phyloP scores from a whole-genome alignment of 2,329 filamentous ascomycete genomes.

The Ceratocystis alfenasii region DNA sequence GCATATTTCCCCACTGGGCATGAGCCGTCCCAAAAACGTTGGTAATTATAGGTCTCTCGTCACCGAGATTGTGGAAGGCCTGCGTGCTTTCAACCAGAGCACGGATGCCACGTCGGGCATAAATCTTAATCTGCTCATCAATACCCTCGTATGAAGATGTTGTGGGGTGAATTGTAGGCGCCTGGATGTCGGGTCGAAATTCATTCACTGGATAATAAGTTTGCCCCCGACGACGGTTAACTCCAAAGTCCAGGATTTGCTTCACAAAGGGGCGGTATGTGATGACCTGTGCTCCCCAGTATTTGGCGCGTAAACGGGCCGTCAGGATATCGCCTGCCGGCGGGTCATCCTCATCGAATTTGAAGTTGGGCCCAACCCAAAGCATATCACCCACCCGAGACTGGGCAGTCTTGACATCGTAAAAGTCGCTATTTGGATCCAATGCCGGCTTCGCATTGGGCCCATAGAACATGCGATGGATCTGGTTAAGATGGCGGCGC shows the following conservation, averaged over 20 bases:
- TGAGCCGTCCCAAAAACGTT: conserved; percentile 93
- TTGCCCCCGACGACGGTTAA: conserved; percentile 29
- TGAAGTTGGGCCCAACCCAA: conserved; percentile 40
- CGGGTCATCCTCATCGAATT: conserved; percentile 53
- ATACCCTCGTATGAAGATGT: conserved; percentile 33
- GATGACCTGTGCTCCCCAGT: conserved; percentile 84
- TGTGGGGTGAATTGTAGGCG: conserved; percentile 30
- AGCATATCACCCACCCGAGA: conserved; percentile 28
- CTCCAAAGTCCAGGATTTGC: conserved; percentile 42
- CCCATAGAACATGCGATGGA: conserved; percentile 47
- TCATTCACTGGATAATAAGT: conserved; percentile 29
- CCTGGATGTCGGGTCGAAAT: conserved; percentile 31
- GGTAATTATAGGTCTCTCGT: conserved; percentile 70
- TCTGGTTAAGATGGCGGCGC: conserved; percentile 51
- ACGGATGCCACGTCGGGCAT: conserved; percentile 52
- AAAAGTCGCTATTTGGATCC: conserved; percentile 28
- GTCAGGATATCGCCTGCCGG: conserved; percentile 66
- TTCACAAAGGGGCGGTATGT: conserved; percentile 67
- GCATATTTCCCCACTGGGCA: conserved; percentile 93
- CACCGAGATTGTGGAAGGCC: conserved; percentile 57
- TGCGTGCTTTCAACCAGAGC: conserved; percentile 75
- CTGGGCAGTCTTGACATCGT: conserved; percentile 32
- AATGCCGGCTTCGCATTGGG: conserved; percentile 29
- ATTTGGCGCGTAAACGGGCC: conserved; percentile 81
- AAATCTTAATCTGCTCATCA: conserved; percentile 37